Conservation (phyloP, 768 basidiomycete species). For the Lactifluus volemus region DNA sequence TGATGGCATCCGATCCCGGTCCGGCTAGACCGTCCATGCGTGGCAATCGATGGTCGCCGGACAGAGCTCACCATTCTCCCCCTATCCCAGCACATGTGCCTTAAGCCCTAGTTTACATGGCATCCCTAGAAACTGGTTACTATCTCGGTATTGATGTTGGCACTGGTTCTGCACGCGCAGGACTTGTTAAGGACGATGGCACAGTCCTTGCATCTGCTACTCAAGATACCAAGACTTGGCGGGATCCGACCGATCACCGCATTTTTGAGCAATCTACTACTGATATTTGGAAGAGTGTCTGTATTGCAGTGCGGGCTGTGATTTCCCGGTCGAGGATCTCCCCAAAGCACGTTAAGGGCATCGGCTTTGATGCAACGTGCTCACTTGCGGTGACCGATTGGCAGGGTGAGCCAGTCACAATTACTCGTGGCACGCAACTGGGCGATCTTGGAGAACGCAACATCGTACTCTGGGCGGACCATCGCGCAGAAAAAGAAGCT, state of each 20-base stretch:
- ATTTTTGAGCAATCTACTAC: slow-evolving; percentile 95
- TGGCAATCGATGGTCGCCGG: too few species aligned
- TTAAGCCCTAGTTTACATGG: slow-evolving; percentile 25
- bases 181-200: slow-evolving; percentile 63
- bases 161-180: slow-evolving; percentile 88
- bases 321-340: slow-evolving; percentile 47
- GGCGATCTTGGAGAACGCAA: slow-evolving; percentile 70
- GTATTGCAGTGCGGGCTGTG: slow-evolving; percentile 51
- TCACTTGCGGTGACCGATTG: slow-evolving; percentile 81
- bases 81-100: neutral
- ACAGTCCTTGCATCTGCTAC: slow-evolving; percentile 69
- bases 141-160: slow-evolving; percentile 83
- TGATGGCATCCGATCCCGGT: too few species aligned
- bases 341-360: slow-evolving; percentile 62
- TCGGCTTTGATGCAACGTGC: slow-evolving; percentile 96
- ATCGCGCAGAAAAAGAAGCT: slow-evolving; percentile 89
- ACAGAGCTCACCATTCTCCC: too few species aligned
- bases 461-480: slow-evolving; percentile 94
- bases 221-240: slow-evolving; percentile 76
- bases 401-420: slow-evolving; percentile 61
- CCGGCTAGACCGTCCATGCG: too few species aligned
- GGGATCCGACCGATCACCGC: slow-evolving; percentile 74
- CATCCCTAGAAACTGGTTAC: slow-evolving; percentile 29
- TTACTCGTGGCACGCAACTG: slow-evolving; percentile 59
- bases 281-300: slow-evolving; percentile 77